A percentile compares a stretch with the other conserved stretches of the same genome.
These are phyloP conservation scores for Saccharomycopsis sp. DNA, from an alignment of 805 yeast genomes.

Conservation along the genomic window DNA sequence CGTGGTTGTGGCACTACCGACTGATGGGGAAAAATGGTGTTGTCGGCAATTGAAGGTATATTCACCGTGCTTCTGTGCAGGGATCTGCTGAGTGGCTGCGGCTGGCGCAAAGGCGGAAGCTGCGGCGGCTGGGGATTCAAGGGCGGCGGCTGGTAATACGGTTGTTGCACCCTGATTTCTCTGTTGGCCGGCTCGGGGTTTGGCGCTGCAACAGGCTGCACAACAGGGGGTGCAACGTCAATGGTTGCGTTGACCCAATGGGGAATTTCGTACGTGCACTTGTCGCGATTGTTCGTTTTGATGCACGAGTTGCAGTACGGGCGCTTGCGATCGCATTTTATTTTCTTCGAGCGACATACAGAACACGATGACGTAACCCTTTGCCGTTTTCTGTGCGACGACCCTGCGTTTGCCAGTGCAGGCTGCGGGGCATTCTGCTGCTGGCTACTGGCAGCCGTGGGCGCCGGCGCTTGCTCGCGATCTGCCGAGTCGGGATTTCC, in stretches of 20 bases:
- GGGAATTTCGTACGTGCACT: constrained; percentile 15
- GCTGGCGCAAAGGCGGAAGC: not conserved
- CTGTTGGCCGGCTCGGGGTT: not conserved
- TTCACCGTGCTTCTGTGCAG: not conserved
- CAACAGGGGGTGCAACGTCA: not conserved
- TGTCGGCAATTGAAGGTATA: not conserved
- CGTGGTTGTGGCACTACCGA: not conserved
- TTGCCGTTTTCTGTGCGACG: constrained; percentile 10
- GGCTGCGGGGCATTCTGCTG: not conserved
- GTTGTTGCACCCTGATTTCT: not conserved
- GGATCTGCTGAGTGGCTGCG: not conserved
- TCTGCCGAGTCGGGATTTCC: not conserved
- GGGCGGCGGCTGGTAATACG: not conserved
- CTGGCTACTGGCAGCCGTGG: not conserved
- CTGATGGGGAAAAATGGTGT: not conserved
- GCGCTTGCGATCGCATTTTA: constrained; percentile 13
- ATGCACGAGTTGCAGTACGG: constrained; percentile 14
- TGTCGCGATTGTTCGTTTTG: not conserved
- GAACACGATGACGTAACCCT: constrained; percentile 14
- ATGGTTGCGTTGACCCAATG: constrained; percentile 16
- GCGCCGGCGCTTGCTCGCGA: not conserved
- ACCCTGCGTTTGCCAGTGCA: not conserved
- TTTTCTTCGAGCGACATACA: constrained; percentile 13
- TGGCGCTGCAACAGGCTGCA: not conserved
- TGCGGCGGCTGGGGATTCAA: not conserved